A percentile compares a stretch with the other conserved stretches of the same genome.
Conservation (phyloP, 2,329 filamentous ascomycete species). For the Pseudogymnoascus verrucosus region DNA sequence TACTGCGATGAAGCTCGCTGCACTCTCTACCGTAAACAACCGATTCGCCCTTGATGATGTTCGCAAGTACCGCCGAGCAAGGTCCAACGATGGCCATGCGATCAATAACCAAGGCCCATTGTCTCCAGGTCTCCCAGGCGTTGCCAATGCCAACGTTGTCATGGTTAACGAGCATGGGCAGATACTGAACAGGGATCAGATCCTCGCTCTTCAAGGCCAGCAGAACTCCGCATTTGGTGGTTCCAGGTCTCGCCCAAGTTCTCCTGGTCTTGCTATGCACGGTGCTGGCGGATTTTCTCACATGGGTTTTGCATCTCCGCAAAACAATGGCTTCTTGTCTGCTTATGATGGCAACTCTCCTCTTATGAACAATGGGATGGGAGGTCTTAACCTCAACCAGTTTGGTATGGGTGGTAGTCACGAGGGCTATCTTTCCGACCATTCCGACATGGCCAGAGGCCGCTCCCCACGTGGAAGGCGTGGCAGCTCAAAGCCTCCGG, state of each 20-base stretch:
- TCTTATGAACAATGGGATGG: constrained; percentile 64
- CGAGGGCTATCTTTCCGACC: constrained; percentile 88
- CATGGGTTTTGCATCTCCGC: constrained; percentile 74
- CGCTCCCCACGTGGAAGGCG: constrained; percentile 86
- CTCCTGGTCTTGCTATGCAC: constrained; percentile 64
- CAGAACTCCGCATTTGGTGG: constrained; percentile 63
- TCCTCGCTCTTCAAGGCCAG: constrained; percentile 72
- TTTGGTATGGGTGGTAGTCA: constrained; percentile 57
- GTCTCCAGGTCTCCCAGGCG: constrained; percentile 57
- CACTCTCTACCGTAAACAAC: constrained; percentile 95
- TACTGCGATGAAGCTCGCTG: constrained; percentile 97
- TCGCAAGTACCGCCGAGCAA: constrained; percentile 85
- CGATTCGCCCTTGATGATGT: constrained; percentile 94
- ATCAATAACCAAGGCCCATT: constrained; percentile 50
- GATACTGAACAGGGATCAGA: constrained; percentile 74
- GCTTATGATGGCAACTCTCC: constrained; percentile 72
- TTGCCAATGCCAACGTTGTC: constrained; percentile 70
- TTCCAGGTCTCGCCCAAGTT: constrained; percentile 88
- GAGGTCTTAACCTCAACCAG: constrained; percentile 61
- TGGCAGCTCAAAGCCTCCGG: constrained; percentile 93
- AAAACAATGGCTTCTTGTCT: constrained; percentile 88
- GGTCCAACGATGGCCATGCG: constrained; percentile 74
- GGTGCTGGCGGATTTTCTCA: constrained; percentile 47
- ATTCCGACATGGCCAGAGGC: constrained; percentile 83
- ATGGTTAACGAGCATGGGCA: constrained; percentile 95